Conservation (phyloP, 345 rosid species). For the Carallia pectinifolia region DNA sequence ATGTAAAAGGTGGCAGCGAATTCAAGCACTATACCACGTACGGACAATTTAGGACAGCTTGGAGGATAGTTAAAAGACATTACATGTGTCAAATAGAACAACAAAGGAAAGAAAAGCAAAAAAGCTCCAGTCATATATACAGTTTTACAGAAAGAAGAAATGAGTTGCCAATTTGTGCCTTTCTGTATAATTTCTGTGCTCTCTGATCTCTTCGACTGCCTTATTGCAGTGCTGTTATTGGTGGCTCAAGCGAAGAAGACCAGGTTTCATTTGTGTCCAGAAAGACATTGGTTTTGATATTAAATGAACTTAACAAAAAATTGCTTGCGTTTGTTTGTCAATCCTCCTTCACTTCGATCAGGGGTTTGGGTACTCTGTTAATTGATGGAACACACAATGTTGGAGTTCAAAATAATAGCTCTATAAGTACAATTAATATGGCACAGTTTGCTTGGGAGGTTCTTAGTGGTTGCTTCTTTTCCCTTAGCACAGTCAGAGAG, state of each 20-base stretch:
- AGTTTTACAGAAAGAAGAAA: neutral
- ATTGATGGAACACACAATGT: conserved; percentile 29
- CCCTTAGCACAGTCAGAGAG: conserved; percentile 51
- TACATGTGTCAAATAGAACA: too few relatives aligned
- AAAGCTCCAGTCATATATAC: too few relatives aligned
- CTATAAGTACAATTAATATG: conserved; percentile 33
- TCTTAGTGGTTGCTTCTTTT: conserved; percentile 59
- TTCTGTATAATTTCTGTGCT: conserved; percentile 8
- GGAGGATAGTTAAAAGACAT: too few relatives aligned
- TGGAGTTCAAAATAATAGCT: conserved; percentile 27
- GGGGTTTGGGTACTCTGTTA: conserved; percentile 46
- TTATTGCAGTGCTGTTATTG: conserved; percentile 72
- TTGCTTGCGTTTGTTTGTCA: conserved; percentile 50
- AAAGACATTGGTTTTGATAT: conserved; percentile 48
- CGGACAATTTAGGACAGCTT: too few relatives aligned
- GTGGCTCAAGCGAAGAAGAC: conserved; percentile 57
- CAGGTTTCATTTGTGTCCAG: conserved; percentile 54
- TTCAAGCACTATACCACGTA: too few relatives aligned
- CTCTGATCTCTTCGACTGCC: conserved; percentile 17
- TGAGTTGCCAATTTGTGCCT: neutral
- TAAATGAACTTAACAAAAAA: conserved; percentile 46
- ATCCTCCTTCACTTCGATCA: conserved; percentile 63
- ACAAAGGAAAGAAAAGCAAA: too few relatives aligned
- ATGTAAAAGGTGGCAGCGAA: neutral
- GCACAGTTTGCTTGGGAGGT: conserved; percentile 65